Percentiles rank a stretch among this genome's conserved stretches.
phyloP scores from a whole-genome alignment of 371 early-diverging fungal species.

The Actinomortierella wolfii region DNA sequence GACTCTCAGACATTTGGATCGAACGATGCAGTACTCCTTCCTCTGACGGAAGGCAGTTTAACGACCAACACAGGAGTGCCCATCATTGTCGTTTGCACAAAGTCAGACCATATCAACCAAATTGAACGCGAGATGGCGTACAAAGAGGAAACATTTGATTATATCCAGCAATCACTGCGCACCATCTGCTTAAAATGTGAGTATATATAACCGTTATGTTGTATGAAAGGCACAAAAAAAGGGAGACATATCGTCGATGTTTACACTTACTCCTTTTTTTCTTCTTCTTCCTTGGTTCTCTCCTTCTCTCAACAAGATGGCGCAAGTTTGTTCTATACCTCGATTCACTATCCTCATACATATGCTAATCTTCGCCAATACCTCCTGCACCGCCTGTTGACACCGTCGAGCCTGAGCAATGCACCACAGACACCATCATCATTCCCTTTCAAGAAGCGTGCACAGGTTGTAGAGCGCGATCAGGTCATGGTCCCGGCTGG shows the following conservation, averaged over 20 bases:
- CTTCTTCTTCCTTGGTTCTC: background rate
- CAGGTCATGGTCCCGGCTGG: constrained; percentile 87
- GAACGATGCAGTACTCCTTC: constrained; percentile 64
- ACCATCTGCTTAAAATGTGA: constrained; percentile 91
- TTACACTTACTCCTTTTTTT: background rate
- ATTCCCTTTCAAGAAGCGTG: constrained; percentile 66
- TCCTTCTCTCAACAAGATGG: constrained; percentile 75
- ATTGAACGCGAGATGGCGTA: constrained; percentile 86
- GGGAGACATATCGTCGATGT: background rate
- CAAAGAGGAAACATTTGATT: constrained; percentile 93
- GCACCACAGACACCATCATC: constrained; percentile 45
- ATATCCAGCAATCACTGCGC: constrained; percentile 91
- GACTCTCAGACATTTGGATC: constrained; percentile 27
- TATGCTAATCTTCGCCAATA: constrained; percentile 80
- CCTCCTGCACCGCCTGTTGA: constrained; percentile 76
- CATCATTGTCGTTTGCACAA: constrained; percentile 86
- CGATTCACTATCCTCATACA: constrained; percentile 79
- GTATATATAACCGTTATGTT: constrained; percentile 8
- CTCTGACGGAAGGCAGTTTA: constrained; percentile 82
- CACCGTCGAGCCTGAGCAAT: constrained; percentile 47
- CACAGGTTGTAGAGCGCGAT: constrained; percentile 89
- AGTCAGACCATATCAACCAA: constrained; percentile 81
- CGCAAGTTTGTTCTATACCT: constrained; percentile 90
- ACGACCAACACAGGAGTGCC: constrained; percentile 89
- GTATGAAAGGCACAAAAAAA: constrained; percentile 1